Conservation (phyloP, 257 asterid genomes). For the Primulina tabacum region DNA sequence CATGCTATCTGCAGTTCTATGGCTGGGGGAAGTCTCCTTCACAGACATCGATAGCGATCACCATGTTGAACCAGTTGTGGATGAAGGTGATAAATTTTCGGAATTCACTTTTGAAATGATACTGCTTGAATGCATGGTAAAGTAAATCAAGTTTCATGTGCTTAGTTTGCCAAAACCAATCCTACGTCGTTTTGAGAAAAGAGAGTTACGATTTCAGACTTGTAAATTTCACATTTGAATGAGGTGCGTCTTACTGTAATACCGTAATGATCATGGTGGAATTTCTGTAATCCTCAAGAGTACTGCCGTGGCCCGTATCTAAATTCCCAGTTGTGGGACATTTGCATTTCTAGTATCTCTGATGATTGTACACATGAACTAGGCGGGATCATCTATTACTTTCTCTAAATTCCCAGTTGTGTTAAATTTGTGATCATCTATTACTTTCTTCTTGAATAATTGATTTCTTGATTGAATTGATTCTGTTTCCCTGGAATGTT, state of each 20-base stretch:
- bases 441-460: constrained; percentile 12
- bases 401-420: too few relatives aligned
- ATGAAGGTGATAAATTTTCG: constrained; percentile 63
- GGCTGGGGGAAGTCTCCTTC: constrained; percentile 91
- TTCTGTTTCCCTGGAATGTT: constrained; percentile 17
- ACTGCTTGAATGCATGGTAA: constrained; percentile 14
- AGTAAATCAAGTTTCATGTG: constrained; percentile 1
- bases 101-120: constrained; percentile 18
- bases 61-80: constrained; percentile 91
- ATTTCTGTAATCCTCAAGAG: background rate
- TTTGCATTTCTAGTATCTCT: constrained; percentile 3
- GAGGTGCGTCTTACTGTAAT: background rate
- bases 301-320: background rate
- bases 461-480: constrained; percentile 18
- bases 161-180: constrained; percentile 17
- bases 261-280: background rate
- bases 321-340: background rate
- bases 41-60: constrained; percentile 71
- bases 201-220: background rate
- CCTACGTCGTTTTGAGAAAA: constrained; percentile 4
- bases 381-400: constrained; percentile 4
- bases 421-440: too few relatives aligned
- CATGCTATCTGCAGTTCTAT: constrained; percentile 92
- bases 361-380: constrained; percentile 14
- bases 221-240: background rate